A percentile compares a stretch with the other conserved stretches of the same genome.
These are phyloP conservation scores for Schwanniomyces vanrijiae DNA, from an alignment of 805 yeast species.

Conservation along the genomic window DNA sequence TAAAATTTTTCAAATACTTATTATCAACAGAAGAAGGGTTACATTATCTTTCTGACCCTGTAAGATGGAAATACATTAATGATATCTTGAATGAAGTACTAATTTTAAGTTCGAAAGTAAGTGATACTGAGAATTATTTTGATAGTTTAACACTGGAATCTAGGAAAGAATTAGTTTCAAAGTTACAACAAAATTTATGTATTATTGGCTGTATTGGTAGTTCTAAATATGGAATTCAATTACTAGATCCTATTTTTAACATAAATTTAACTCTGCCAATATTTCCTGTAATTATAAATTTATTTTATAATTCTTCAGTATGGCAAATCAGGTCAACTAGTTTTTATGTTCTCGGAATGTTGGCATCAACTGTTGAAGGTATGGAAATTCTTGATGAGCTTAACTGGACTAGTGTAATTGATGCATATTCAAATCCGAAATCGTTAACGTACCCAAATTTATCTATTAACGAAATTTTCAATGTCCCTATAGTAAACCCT, in stretches of 20 bases:
- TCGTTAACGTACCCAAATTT: slow-evolving; percentile 21
- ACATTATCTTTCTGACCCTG: slow-evolving; percentile 44
- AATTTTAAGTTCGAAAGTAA: slow-evolving; percentile 3
- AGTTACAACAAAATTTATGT: slow-evolving; percentile 80
- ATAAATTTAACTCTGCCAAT: slow-evolving; percentile 17
- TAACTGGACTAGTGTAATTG: slow-evolving; percentile 54
- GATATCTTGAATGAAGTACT: slow-evolving; percentile 24
- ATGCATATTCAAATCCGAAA: slow-evolving; percentile 15
- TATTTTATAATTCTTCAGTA: slow-evolving; percentile 29
- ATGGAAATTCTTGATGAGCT: slow-evolving; percentile 79
- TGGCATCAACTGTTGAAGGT: slow-evolving; percentile 75
- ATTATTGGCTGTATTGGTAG: slow-evolving; percentile 82
- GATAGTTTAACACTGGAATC: slow-evolving; percentile 24
- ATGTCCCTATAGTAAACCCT: slow-evolving; percentile 20
- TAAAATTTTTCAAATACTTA: slow-evolving; percentile 71
- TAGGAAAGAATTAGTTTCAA: slow-evolving; percentile 25
- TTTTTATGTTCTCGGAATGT: slow-evolving; percentile 72
- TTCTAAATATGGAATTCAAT: slow-evolving; percentile 62
- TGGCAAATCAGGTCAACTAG: slow-evolving; percentile 75
- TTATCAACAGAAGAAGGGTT: slow-evolving; percentile 83
- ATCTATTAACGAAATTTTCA: slow-evolving; percentile 13
- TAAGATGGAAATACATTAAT: slow-evolving; percentile 46
- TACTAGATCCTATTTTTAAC: slow-evolving; percentile 32
- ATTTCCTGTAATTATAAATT: slow-evolving; percentile 48
- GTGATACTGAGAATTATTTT: slow-evolving; percentile 18